These are phyloP conservation scores for Pterocarpus santalinus DNA, from an alignment of 306 rosid genomes.

Conservation along the genomic window DNA sequence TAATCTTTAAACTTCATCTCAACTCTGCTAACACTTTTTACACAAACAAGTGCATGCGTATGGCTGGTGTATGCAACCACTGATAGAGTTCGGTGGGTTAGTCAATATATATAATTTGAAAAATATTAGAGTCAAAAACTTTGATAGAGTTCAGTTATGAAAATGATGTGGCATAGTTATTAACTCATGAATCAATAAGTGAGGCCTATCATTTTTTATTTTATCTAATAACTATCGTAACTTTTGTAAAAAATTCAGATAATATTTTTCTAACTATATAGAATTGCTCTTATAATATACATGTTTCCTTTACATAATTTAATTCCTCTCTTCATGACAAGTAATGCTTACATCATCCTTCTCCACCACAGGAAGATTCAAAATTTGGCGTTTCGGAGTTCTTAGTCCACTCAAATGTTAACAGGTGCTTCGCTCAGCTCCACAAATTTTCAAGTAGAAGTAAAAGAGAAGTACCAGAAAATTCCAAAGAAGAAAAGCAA, in stretches of 20 bases:
- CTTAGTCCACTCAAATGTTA: conserved; percentile 35
- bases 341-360: conserved; percentile 44
- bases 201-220: too few species aligned
- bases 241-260: too few species aligned
- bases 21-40: not conserved
- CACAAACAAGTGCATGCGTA: conserved; percentile 8
- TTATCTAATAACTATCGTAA: too few species aligned
- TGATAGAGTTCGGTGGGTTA: too few species aligned
- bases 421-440: conserved; percentile 11
- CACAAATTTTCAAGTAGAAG: conserved; percentile 3
- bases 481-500: not conserved
- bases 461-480: not conserved
- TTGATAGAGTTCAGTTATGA: too few species aligned
- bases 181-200: too few species aligned
- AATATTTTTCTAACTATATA: too few species aligned
- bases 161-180: too few species aligned
- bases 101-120: too few species aligned
- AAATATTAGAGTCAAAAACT: too few species aligned
- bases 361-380: not conserved
- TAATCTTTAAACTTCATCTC: not conserved
- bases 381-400: conserved; percentile 21
- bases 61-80: too few species aligned
- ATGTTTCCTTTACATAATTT: not conserved
- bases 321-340: not conserved
- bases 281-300: too few species aligned